phyloP scores from a whole-genome alignment of 2,329 filamentous ascomycete genomes.

The Colletotrichum spaethianum region DNA sequence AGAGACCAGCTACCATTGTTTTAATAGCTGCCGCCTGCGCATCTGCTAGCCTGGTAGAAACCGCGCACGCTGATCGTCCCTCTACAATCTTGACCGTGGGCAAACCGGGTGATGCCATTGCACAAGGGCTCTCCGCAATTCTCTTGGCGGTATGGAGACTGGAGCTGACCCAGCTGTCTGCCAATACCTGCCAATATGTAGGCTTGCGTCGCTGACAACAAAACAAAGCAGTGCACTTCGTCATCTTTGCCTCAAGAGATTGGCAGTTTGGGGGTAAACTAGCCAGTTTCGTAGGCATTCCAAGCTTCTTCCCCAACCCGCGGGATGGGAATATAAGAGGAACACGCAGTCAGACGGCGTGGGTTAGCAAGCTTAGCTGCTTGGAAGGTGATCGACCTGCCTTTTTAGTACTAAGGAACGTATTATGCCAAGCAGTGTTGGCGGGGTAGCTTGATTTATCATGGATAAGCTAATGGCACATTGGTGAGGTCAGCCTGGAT shows the following conservation, averaged over 20 bases:
- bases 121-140: background rate
- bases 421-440: constrained; percentile 18
- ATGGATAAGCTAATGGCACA: constrained; percentile 27
- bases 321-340: too few relatives aligned
- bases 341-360: constrained; percentile 12
- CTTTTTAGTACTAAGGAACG: constrained; percentile 31
- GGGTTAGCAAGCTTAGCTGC: background rate
- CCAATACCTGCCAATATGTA: background rate
- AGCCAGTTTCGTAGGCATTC: background rate
- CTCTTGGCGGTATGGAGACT: background rate
- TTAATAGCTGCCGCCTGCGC: constrained; percentile 25
- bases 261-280: constrained; percentile 6
- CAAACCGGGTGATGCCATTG: constrained; percentile 27
- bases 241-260: constrained; percentile 3
- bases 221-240: background rate
- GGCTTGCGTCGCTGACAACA: background rate
- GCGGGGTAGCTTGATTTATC: constrained; percentile 17
- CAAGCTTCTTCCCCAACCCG: background rate
- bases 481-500: background rate
- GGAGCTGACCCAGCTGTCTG: background rate
- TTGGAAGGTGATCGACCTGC: constrained; percentile 27
- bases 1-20: background rate
- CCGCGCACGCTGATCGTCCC: background rate
- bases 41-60: too few relatives aligned
- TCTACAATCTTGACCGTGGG: background rate